A percentile compares a stretch with the other conserved stretches of the same genome.
Conservation (phyloP, 192 early-diverging fungal genomes). For the Coemansia sp. region DNA sequence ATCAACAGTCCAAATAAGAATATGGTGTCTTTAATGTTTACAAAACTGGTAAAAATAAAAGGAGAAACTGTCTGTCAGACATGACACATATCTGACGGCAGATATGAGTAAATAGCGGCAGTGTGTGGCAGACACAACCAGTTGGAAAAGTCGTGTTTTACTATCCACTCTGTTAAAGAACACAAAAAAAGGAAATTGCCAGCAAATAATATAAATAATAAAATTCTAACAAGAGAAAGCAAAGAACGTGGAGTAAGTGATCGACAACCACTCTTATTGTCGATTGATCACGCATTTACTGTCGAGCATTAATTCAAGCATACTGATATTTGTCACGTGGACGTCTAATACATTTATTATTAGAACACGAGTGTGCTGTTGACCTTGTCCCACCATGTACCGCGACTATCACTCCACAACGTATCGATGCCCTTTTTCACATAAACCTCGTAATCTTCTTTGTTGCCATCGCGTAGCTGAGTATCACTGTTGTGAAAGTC, state of each 20-base stretch:
- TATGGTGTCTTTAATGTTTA: neutral
- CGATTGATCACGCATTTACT: no score
- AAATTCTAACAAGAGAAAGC: neutral
- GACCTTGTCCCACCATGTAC: slow-evolving; percentile 19
- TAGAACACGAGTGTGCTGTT: slow-evolving; percentile 20
- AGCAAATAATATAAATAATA: neutral
- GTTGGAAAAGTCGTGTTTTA: neutral
- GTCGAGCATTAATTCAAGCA: no score
- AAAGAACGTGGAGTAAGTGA: neutral
- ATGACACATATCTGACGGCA: neutral
- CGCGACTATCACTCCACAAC: slow-evolving; percentile 13
- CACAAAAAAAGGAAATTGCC: no score
- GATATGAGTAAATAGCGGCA: neutral
- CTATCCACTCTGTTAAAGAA: neutral
- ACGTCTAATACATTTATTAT: neutral
- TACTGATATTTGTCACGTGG: neutral
- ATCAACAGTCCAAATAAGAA: neutral
- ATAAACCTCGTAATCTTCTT: slow-evolving; percentile 27
- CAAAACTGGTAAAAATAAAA: neutral
- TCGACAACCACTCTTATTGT: no score
- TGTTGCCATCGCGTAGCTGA: slow-evolving; percentile 28
- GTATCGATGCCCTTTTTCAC: slow-evolving; percentile 8
- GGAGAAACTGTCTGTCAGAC: neutral
- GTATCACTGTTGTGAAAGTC: slow-evolving; percentile 6
- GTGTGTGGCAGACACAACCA: neutral